Percentiles rank a stretch among this genome's conserved stretches.
phyloP scores from a whole-genome alignment of 2,329 filamentous ascomycete genomes.

The Aspergillus thermomutatus region DNA sequence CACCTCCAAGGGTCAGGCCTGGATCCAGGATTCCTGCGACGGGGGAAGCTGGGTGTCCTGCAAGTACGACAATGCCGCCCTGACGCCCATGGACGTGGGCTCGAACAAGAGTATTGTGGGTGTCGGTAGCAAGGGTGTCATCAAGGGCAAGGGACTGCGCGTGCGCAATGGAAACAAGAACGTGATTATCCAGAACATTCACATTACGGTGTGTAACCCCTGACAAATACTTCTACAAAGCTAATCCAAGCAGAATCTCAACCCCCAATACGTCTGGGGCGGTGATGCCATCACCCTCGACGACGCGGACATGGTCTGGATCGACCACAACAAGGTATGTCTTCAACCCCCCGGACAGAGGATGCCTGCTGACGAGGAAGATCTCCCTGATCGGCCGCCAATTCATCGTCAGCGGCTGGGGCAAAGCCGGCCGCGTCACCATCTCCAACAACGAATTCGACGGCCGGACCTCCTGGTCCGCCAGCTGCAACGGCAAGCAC shows the following conservation, averaged over 20 bases:
- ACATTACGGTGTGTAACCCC: background rate
- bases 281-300: constrained; percentile 57
- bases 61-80: constrained; percentile 51
- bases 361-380: constrained; percentile 20
- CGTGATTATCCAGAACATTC: constrained; percentile 53
- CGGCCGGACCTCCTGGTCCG: constrained; percentile 52
- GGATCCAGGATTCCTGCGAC: constrained; percentile 54
- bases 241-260: constrained; percentile 43
- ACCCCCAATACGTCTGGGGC: constrained; percentile 59
- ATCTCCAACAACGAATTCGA: constrained; percentile 61
- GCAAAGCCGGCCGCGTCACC: constrained; percentile 53
- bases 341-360: background rate
- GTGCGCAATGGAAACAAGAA: constrained; percentile 49
- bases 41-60: constrained; percentile 45
- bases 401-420: constrained; percentile 57
- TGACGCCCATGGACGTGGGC: constrained; percentile 49
- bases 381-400: constrained; percentile 59
- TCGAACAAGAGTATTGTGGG: constrained; percentile 60
- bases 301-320: constrained; percentile 44
- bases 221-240: background rate
- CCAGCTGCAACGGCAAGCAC: constrained; percentile 57
- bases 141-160: constrained; percentile 58
- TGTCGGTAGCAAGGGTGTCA: constrained; percentile 50
- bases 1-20: constrained; percentile 50
- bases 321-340: constrained; percentile 48